Evolutionary conservation across 176 grass and related monocot species (phyloP).

Genomic region (Lolium perenne): DNA sequence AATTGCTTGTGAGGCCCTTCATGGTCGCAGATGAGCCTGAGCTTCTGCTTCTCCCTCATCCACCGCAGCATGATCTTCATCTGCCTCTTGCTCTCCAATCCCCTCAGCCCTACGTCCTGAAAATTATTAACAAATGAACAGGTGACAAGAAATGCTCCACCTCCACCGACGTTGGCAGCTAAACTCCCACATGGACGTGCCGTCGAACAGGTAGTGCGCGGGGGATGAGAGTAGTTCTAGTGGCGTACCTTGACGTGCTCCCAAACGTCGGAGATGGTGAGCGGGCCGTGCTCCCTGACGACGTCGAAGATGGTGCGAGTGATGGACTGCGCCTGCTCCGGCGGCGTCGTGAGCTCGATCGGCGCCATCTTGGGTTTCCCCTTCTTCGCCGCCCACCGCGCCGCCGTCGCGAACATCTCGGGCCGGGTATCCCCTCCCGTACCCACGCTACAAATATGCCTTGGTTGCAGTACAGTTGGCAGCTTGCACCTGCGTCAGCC

Average conservation of each 20-base stretch:
- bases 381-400: slow-evolving; percentile 75
- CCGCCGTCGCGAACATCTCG: slow-evolving; percentile 65
- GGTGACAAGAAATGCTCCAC: too few species aligned
- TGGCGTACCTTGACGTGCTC: slow-evolving; percentile 92
- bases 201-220: slow-evolving; percentile 43
- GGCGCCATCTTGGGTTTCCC: slow-evolving; percentile 94
- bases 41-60: slow-evolving; percentile 96
- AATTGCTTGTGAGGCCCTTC: slow-evolving; percentile 88
- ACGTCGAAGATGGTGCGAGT: slow-evolving; percentile 86
- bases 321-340: slow-evolving; percentile 86
- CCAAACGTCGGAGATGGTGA: slow-evolving; percentile 89
- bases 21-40: slow-evolving; percentile 84
- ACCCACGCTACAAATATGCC: background rate
- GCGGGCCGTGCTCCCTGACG: slow-evolving; percentile 85
- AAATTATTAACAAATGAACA: background rate
- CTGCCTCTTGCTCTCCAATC: slow-evolving; percentile 80
- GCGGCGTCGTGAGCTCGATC: slow-evolving; percentile 70
- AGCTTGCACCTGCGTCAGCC: background rate
- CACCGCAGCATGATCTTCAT: slow-evolving; percentile 95
- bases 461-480: background rate
- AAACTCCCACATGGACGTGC: background rate
- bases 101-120: slow-evolving; percentile 73
- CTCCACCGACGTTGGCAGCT: too few species aligned
- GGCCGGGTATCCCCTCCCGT: background rate
- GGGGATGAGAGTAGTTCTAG: too few species aligned